Percentiles rank a stretch among this genome's conserved stretches.
phyloP scores from a whole-genome alignment of 1,139 yeast species.

The Pichia sp. region DNA sequence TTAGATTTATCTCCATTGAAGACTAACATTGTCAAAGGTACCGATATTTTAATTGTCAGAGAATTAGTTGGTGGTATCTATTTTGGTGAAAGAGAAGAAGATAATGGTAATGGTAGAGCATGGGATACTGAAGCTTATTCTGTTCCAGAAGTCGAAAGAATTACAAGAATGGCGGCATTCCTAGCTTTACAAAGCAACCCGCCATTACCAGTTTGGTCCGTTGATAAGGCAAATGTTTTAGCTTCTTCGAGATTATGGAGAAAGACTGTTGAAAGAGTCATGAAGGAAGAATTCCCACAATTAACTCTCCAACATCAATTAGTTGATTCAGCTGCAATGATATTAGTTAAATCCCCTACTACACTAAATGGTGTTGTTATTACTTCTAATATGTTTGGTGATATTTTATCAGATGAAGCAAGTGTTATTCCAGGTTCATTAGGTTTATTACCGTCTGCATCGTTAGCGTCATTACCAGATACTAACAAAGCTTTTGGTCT shows the following conservation, averaged over 20 bases:
- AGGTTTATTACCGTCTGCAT: constrained; percentile 93
- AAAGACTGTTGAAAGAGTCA: constrained; percentile 79
- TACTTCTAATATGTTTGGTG: constrained; percentile 97
- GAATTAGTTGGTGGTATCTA: constrained; percentile 97
- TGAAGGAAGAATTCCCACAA: constrained; percentile 82
- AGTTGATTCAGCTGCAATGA: constrained; percentile 98
- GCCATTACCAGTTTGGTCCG: constrained; percentile 89
- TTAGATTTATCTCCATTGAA: constrained; percentile 84
- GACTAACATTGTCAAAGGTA: constrained; percentile 77
- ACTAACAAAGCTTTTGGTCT: constrained; percentile 89
- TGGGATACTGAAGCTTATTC: constrained; percentile 92
- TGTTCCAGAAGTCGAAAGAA: constrained; percentile 85
- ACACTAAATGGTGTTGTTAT: constrained; percentile 85
- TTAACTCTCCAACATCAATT: constrained; percentile 83
- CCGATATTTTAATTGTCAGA: constrained; percentile 86
- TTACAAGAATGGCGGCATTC: constrained; percentile 97
- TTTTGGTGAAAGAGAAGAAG: constrained; percentile 93
- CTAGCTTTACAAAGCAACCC: constrained; percentile 90
- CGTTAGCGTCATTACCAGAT: constrained; percentile 92
- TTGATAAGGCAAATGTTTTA: constrained; percentile 94
- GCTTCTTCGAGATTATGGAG: constrained; percentile 97
- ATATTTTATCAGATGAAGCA: constrained; percentile 95
- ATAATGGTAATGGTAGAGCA: constrained; percentile 77
- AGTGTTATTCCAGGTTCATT: constrained; percentile 96
- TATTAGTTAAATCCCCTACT: constrained; percentile 82